phyloP scores from a whole-genome alignment of 2,329 filamentous ascomycete species.

The Blumeria graminis region DNA sequence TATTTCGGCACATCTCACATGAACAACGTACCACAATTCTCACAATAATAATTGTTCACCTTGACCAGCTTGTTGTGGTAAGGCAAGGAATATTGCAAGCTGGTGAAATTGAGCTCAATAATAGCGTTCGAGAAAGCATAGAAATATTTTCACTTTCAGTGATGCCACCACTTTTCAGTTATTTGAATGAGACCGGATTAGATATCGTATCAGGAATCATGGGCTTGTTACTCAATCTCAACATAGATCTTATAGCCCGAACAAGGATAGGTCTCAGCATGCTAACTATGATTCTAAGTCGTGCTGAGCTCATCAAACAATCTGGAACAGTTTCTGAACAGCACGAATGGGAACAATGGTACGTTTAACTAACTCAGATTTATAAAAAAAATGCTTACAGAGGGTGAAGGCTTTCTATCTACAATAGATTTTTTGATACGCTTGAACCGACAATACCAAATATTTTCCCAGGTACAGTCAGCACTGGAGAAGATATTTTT shows the following conservation, averaged over 20 bases:
- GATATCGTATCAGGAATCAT: constrained; percentile 79
- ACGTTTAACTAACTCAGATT: constrained; percentile 10
- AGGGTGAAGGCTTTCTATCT: constrained; percentile 38
- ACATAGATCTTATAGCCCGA: constrained; percentile 61
- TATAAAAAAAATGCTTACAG: constrained; percentile 13
- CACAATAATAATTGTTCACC: constrained; percentile 84
- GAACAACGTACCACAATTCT: constrained; percentile 87
- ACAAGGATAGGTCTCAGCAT: constrained; percentile 76
- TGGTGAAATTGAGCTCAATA: constrained; percentile 48
- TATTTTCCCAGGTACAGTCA: constrained; percentile 81
- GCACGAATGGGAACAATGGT: constrained; percentile 60
- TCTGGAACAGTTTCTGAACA: constrained; percentile 43
- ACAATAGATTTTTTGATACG: constrained; percentile 67
- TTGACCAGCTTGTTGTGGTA: constrained; percentile 80
- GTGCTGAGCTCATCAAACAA: constrained; percentile 82
- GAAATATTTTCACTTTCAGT: constrained; percentile 75
- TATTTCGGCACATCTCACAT: constrained; percentile 80
- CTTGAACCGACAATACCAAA: constrained; percentile 63
- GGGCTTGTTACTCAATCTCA: constrained; percentile 58
- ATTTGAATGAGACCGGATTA: constrained; percentile 74
- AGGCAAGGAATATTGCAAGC: constrained; percentile 51
- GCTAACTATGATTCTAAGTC: constrained; percentile 80
- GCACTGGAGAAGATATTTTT: constrained; percentile 77
- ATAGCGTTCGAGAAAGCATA: constrained; percentile 67
- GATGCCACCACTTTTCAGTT: constrained; percentile 72